Percentiles rank a stretch among this genome's conserved stretches.
phyloP scores from a whole-genome alignment of 805 yeast species.

The Priceomyces medius region DNA sequence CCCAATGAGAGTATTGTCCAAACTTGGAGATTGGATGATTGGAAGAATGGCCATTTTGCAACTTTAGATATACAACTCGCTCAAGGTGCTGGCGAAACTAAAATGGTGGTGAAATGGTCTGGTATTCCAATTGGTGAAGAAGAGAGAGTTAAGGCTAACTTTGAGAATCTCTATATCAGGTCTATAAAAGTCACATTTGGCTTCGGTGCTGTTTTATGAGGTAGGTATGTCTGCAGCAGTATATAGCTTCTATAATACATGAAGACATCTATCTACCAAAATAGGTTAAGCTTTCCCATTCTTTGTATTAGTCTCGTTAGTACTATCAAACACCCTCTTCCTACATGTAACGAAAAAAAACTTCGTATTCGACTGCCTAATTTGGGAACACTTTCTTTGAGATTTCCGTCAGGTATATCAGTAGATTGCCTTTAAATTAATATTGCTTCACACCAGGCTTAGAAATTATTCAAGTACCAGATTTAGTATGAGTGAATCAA shows the following conservation, averaged over 20 bases:
- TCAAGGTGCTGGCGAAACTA: constrained; percentile 84
- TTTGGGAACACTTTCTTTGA: too few species aligned
- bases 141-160: constrained; percentile 78
- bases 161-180: constrained; percentile 84
- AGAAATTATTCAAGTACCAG: too few species aligned
- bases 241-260: neutral
- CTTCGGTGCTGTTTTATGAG: constrained; percentile 82
- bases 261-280: neutral
- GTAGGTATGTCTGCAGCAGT: neutral
- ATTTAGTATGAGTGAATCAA: constrained; percentile 16
- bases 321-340: too few species aligned
- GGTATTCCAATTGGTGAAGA: constrained; percentile 97
- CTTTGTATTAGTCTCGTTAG: neutral
- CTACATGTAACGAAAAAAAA: too few species aligned
- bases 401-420: too few species aligned
- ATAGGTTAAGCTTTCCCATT: neutral
- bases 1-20: constrained; percentile 60
- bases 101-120: constrained; percentile 69
- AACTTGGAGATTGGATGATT: constrained; percentile 84
- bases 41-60: constrained; percentile 87
- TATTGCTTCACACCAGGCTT: too few species aligned
- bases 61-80: constrained; percentile 61
- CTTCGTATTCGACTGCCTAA: too few species aligned
- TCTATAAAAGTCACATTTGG: constrained; percentile 92
- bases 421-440: too few species aligned